Percentiles rank a stretch among this genome's conserved stretches.
These are phyloP conservation scores for Stentor coeruleus DNA, from an alignment of 73 alveolate genomes.

Conservation along the genomic window DNA sequence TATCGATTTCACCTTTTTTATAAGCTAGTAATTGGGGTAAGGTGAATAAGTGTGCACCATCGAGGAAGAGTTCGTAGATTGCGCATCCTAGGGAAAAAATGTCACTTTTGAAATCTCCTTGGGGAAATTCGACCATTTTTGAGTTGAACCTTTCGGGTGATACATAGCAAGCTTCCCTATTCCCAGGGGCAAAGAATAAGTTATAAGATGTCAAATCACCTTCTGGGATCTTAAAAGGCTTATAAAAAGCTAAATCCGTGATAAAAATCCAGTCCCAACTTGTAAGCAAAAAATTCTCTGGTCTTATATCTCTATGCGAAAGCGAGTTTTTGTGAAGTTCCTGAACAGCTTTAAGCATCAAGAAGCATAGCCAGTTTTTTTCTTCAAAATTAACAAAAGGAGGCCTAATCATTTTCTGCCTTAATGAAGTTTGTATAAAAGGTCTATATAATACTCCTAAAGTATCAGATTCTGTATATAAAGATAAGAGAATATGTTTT, in stretches of 20 bases:
- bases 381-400: constrained; percentile 60
- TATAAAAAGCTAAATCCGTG: constrained; percentile 69
- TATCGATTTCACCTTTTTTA: constrained; percentile 53
- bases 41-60: constrained; percentile 72
- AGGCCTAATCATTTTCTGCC: constrained; percentile 61
- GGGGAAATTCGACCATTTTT: constrained; percentile 32
- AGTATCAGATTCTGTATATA: neutral
- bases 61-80: constrained; percentile 85
- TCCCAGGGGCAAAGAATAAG: constrained; percentile 70
- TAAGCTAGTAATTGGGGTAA: constrained; percentile 60
- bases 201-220: constrained; percentile 69
- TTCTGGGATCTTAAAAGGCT: constrained; percentile 68
- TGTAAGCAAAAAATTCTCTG: constrained; percentile 77
- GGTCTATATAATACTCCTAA: constrained; percentile 43
- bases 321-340: constrained; percentile 64
- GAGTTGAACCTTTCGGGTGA: constrained; percentile 86
- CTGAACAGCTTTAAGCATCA: constrained; percentile 69
- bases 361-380: constrained; percentile 81
- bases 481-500: neutral
- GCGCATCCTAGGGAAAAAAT: constrained; percentile 81
- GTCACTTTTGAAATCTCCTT: constrained; percentile 61
- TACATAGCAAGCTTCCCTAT: constrained; percentile 77
- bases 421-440: constrained; percentile 63
- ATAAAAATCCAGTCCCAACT: constrained; percentile 64
- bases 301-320: constrained; percentile 90